phyloP scores from a whole-genome alignment of 2,329 filamentous ascomycete species.

The Ramichloridium luteum region DNA sequence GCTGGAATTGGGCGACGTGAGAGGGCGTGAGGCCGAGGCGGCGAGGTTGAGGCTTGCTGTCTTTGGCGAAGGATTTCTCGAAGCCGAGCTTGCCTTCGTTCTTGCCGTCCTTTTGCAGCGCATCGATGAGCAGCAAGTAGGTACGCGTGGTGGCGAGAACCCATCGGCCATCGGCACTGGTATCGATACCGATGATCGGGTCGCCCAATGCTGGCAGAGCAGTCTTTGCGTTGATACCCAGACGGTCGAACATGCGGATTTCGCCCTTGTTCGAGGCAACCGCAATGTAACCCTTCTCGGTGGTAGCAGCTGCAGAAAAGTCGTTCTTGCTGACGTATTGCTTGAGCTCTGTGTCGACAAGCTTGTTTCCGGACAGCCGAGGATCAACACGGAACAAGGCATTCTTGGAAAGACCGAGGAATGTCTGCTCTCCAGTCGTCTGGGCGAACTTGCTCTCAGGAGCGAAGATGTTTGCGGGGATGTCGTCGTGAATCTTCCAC shows the following conservation, averaged over 20 bases:
- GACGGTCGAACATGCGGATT: conserved; percentile 86
- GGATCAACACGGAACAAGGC: conserved; percentile 90
- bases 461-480: conserved; percentile 80
- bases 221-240: conserved; percentile 96
- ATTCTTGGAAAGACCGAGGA: conserved; percentile 85
- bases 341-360: conserved; percentile 86
- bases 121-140: conserved; percentile 87
- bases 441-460: conserved; percentile 97
- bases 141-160: conserved; percentile 87
- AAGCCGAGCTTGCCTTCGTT: conserved; percentile 98
- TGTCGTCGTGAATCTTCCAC: conserved; percentile 96
- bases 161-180: conserved; percentile 92
- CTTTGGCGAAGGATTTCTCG: conserved; percentile 82
- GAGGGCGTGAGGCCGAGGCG: conserved; percentile 79
- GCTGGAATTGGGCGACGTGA: conserved; percentile 93
- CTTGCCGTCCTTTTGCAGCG: conserved; percentile 82
- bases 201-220: conserved; percentile 92
- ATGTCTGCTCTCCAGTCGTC: conserved; percentile 90
- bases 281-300: conserved; percentile 91
- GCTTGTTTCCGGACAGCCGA: conserved; percentile 76
- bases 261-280: conserved; percentile 97
- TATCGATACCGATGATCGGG: conserved; percentile 85
- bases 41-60: conserved; percentile 83
- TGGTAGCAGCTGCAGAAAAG: conserved; percentile 88
- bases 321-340: conserved; percentile 96